phyloP scores from a whole-genome alignment of 768 basidiomycete species.

The Suillus fuscotomentosus region DNA sequence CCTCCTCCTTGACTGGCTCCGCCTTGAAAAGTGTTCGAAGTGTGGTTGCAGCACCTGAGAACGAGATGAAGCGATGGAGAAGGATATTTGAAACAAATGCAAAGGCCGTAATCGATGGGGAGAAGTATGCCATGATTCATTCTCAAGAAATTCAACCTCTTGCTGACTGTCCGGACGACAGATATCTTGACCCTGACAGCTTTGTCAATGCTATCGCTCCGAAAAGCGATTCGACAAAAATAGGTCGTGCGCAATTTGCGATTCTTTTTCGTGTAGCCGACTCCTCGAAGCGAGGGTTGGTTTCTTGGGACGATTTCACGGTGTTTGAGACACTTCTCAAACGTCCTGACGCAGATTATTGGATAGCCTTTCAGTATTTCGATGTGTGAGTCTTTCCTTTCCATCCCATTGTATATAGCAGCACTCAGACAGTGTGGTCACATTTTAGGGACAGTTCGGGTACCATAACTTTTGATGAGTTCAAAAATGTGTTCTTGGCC shows the following conservation, averaged over 20 bases:
- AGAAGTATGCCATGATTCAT: slow-evolving; percentile 61
- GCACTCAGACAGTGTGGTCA: slow-evolving; percentile 10
- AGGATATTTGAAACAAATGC: slow-evolving; percentile 85
- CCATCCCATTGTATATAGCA: not conserved
- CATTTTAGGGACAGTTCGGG: slow-evolving; percentile 80
- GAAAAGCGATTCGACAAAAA: slow-evolving; percentile 77
- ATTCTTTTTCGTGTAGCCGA: slow-evolving; percentile 91
- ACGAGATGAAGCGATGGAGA: slow-evolving; percentile 85
- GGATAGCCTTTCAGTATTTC: slow-evolving; percentile 95
- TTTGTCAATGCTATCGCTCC: slow-evolving; percentile 97
- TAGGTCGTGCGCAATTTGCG: slow-evolving; percentile 84
- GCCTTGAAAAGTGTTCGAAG: slow-evolving; percentile 66
- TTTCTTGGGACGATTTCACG: slow-evolving; percentile 95
- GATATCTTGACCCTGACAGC: slow-evolving; percentile 82
- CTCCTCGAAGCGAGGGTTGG: slow-evolving; percentile 65
- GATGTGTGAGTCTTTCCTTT: slow-evolving; percentile 69
- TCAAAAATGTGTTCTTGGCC: slow-evolving; percentile 86
- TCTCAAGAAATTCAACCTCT: slow-evolving; percentile 18
- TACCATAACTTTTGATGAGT: slow-evolving; percentile 89
- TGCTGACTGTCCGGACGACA: slow-evolving; percentile 30
- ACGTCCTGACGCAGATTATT: slow-evolving; percentile 94
- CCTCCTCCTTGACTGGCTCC: slow-evolving; percentile 47
- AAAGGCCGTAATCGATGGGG: slow-evolving; percentile 64
- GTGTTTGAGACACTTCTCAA: slow-evolving; percentile 94
- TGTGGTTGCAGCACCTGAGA: slow-evolving; percentile 72